These are phyloP conservation scores for Penicillium sp. DNA, from an alignment of 2,329 filamentous ascomycete genomes.

Conservation along the genomic window DNA sequence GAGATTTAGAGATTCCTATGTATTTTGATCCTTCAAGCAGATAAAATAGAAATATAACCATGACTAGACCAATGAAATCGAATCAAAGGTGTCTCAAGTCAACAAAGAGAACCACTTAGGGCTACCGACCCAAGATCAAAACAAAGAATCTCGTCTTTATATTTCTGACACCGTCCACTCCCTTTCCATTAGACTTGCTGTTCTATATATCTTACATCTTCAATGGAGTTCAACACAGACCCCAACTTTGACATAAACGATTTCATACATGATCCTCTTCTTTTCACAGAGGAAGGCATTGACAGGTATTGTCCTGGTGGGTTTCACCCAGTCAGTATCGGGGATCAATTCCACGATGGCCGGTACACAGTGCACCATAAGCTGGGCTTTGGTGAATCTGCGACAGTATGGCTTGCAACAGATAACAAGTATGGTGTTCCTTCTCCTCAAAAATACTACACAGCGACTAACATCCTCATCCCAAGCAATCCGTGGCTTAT, in stretches of 20 bases:
- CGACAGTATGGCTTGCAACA: not conserved
- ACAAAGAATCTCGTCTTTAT: not conserved
- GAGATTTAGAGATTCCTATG: too few relatives aligned
- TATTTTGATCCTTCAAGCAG: not conserved
- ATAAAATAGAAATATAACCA: too few relatives aligned
- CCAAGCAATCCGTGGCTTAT: too few relatives aligned
- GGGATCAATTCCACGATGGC: not conserved
- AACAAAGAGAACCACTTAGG: not conserved
- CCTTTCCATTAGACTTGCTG: not conserved
- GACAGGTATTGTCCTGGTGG: not conserved
- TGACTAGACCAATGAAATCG: too few relatives aligned
- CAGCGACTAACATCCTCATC: too few relatives aligned
- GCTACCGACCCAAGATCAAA: not conserved
- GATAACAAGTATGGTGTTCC: too few relatives aligned
- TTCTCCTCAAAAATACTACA: too few relatives aligned
- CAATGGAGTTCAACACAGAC: too few relatives aligned
- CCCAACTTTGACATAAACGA: not conserved
- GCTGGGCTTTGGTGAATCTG: not conserved
- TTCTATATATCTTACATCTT: too few relatives aligned
- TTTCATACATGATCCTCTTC: not conserved
- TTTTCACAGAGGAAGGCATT: not conserved
- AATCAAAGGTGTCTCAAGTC: too few relatives aligned
- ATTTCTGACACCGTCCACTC: not conserved
- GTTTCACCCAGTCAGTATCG: not conserved
- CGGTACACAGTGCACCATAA: not conserved